Evolutionary conservation across 805 yeast genomes (phyloP), one percentile per base, ranked within the genome.

Genomic region (Candida manassasensis): DNA sequence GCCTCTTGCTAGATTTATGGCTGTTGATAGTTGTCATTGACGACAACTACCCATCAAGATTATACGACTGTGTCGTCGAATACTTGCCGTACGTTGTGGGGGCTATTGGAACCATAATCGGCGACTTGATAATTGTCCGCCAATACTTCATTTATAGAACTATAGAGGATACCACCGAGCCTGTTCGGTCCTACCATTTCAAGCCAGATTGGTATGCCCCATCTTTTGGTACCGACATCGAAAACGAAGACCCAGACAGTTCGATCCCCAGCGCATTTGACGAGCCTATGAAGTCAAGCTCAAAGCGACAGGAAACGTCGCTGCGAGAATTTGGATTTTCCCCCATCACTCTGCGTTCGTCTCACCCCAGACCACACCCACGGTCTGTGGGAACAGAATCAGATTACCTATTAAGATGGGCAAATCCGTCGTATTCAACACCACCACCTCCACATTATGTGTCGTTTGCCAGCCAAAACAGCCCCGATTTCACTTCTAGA

Each of bases 41-140:
- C 18, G 38, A 42, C 21, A 47, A 41, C 6, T 37, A 65, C 27
- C 12, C 27, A 11, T 6, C 12, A 8, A 18, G 15, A 6, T 18
- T 18, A 4, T 30, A 7, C 8, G 26, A 30, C 6, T 30, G 6
- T 21, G 15, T 84, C 17, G 48, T 59, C 44, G 77, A 75, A 26
- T 95, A 87, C 48, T 50, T 85, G 32, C 95, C 96, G 0, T 88
- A 79, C 50, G 61, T 89, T 19, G 50, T 85, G 12, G 96, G 96
- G 1, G 77, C 88, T 44, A 72, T 83, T 0, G 95, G 96, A 3
- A 87, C 96, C 0, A 73, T 88, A 14, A 42, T 77, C 4, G 85
- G 88, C 55, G 71, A 65, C 43, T 33, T 41, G 14, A 42, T 58
- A 12, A 54, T 66, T 18, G 44, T 66, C 22, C 44, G 53, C 30